Conservation (phyloP, 2,329 filamentous ascomycete genomes). For the Biscogniauxia sp. region DNA sequence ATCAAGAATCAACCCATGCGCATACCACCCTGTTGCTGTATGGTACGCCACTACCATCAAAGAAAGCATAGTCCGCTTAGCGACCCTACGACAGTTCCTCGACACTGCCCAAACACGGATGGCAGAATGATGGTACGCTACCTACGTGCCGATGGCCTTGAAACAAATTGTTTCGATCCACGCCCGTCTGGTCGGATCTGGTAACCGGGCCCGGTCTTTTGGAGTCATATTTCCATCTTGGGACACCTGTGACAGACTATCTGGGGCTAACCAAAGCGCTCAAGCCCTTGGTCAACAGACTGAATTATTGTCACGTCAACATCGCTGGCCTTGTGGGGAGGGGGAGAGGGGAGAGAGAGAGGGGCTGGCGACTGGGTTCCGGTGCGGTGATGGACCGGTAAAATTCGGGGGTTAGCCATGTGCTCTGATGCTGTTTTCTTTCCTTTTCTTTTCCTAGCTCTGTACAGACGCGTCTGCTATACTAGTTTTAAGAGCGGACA, state of each 20-base stretch:
- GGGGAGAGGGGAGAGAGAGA: too few relatives aligned
- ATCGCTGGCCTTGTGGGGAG: not conserved
- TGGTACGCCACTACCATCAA: not conserved
- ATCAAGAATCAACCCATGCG: not conserved
- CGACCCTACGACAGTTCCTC: not conserved
- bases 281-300: not conserved
- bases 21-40: not conserved
- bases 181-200: not conserved
- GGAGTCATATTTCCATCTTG: not conserved
- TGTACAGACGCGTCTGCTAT: too few relatives aligned
- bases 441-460: not conserved
- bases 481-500: not conserved
- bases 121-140: not conserved
- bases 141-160: not conserved
- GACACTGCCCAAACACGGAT: not conserved
- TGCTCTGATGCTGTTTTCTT: too few relatives aligned
- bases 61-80: not conserved
- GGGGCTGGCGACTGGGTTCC: too few relatives aligned
- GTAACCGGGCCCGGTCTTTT: not conserved
- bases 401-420: too few relatives aligned
- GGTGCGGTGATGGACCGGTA: not conserved
- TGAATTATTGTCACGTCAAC: not conserved
- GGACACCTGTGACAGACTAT: not conserved
- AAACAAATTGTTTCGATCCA: not conserved
- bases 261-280: not conserved